These are phyloP conservation scores for Colletotrichum graminicola DNA, from an alignment of 2,329 filamentous ascomycete genomes.

Conservation along the genomic window DNA sequence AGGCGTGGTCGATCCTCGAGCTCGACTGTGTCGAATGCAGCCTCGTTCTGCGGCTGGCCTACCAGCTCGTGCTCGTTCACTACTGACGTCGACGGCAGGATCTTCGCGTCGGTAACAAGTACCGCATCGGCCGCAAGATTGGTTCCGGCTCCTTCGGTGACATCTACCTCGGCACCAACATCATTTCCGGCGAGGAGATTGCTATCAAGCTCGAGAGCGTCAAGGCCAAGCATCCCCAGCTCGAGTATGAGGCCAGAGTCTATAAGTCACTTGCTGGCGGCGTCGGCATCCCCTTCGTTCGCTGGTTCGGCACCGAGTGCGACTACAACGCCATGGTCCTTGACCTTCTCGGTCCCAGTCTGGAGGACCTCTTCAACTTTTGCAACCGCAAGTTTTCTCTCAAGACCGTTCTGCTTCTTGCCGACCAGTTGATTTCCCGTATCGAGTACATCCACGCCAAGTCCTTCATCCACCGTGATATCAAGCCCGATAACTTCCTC, in stretches of 20 bases:
- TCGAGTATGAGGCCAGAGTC: conserved; percentile 98
- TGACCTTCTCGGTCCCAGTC: conserved; percentile 91
- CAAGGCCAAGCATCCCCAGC: conserved; percentile 98
- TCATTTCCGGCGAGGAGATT: conserved; percentile 99
- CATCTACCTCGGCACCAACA: conserved; percentile 99
- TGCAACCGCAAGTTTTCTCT: conserved; percentile 99
- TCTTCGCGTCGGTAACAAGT: conserved; percentile 99
- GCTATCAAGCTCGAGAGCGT: conserved; percentile 99
- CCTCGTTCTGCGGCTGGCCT: not conserved
- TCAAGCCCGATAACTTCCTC: conserved; percentile 99
- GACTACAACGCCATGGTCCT: conserved; percentile 99
- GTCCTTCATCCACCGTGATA: conserved; percentile 99
- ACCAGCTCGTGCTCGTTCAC: not conserved
- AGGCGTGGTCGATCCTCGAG: not conserved
- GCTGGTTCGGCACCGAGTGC: conserved; percentile 99
- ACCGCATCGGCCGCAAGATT: conserved; percentile 99
- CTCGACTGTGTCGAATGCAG: not conserved
- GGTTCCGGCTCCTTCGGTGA: conserved; percentile 98
- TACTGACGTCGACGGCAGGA: conserved; percentile 70
- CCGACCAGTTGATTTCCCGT: conserved; percentile 97
- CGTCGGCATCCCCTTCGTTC: conserved; percentile 97
- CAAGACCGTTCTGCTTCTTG: conserved; percentile 96
- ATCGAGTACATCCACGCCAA: conserved; percentile 99
- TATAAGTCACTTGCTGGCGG: conserved; percentile 92
- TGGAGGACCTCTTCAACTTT: conserved; percentile 99